Evolutionary conservation across 495 filamentous ascomycete genomes (phyloP).

Genomic region (Viridothelium virens): DNA sequence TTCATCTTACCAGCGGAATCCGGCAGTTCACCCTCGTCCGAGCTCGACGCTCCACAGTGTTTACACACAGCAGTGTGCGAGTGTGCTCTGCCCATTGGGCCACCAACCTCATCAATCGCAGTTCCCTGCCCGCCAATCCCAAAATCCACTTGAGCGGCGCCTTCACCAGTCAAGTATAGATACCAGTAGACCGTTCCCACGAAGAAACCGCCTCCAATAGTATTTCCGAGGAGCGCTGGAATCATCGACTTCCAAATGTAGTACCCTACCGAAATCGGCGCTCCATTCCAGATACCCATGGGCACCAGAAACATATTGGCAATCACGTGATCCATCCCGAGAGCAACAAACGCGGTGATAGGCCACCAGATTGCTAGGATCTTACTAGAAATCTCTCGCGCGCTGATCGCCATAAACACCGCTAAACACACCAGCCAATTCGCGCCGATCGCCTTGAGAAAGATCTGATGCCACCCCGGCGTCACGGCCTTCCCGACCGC

Average conservation of each 20-base stretch:
- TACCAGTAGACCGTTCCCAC: constrained; percentile 20
- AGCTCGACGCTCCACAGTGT: constrained; percentile 1
- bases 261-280: constrained; percentile 46
- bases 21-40: background rate
- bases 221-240: constrained; percentile 51
- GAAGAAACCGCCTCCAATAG: constrained; percentile 35
- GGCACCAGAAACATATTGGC: constrained; percentile 61
- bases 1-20: constrained; percentile 6
- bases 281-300: constrained; percentile 46
- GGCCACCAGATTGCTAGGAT: constrained; percentile 55
- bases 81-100: background rate
- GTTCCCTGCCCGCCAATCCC: background rate
- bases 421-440: constrained; percentile 60
- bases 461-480: constrained; percentile 51
- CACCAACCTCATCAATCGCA: constrained; percentile 6
- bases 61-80: background rate
- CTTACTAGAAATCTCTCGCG: constrained; percentile 50
- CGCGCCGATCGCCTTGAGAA: constrained; percentile 51
- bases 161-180: constrained; percentile 6
- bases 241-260: constrained; percentile 62
- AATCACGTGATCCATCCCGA: constrained; percentile 55
- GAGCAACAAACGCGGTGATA: constrained; percentile 50
- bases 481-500: constrained; percentile 49
- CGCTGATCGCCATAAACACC: constrained; percentile 49
- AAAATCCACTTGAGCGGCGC: constrained; percentile 5